Evolutionary conservation across 1,139 yeast genomes (phyloP).

Genomic region (Trichomonascaceae sp.): DNA sequence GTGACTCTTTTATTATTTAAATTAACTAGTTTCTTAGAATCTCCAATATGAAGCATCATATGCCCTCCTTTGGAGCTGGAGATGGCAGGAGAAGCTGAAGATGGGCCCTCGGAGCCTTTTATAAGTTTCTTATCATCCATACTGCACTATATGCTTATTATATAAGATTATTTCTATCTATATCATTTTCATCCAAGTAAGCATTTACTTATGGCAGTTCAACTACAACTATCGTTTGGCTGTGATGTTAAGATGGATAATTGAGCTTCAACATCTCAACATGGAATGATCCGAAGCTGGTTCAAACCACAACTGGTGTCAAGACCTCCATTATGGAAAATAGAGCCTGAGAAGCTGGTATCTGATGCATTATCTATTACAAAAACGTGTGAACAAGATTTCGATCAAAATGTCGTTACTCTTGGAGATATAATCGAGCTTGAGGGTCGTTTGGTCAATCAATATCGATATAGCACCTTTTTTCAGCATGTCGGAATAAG

Average conservation of each 20-base stretch:
- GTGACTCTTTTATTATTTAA: not conserved
- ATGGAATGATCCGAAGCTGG: conserved; percentile 1
- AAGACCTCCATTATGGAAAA: conserved; percentile 5
- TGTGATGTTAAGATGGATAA: not conserved
- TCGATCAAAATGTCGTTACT: not conserved
- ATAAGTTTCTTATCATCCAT: conserved; percentile 2
- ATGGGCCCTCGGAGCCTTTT: not conserved
- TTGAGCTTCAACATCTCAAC: not conserved
- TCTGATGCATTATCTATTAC: not conserved
- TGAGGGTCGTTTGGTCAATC: conserved; percentile 1
- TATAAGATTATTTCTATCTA: too few relatives aligned
- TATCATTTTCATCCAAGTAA: not conserved
- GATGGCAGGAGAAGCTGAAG: conserved; percentile 9
- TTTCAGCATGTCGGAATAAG: conserved; percentile 1
- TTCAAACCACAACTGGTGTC: not conserved
- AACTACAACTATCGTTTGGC: not conserved
- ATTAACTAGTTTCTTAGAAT: not conserved
- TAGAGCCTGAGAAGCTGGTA: conserved; percentile 2
- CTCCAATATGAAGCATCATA: conserved; percentile 14
- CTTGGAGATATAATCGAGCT: not conserved
- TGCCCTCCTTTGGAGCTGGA: conserved; percentile 16
- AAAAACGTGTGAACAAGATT: not conserved
- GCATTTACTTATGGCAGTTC: not conserved
- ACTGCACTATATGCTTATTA: not conserved
- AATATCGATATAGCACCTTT: conserved; percentile 1